Evolutionary conservation across 352 stramenopile species (phyloP).

Genomic region (Plasmopara muralis): DNA sequence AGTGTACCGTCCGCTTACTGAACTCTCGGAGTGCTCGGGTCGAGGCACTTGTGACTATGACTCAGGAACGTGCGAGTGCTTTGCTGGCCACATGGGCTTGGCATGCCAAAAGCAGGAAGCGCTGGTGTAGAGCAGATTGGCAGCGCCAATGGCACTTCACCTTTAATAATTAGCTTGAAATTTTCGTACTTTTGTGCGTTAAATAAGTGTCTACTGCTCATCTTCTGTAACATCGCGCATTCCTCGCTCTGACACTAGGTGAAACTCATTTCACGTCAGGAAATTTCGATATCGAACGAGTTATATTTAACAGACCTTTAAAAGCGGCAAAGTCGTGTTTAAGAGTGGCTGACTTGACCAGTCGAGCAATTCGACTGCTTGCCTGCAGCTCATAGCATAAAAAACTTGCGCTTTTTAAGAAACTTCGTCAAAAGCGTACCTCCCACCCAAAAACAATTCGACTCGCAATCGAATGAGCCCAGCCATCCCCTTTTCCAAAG

Average conservation of each 20-base stretch:
- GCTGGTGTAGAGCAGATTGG: conserved; percentile 10
- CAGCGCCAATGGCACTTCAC: background rate
- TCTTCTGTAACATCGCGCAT: conserved; percentile 18
- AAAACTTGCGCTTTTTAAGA: background rate
- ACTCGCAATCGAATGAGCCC: conserved; percentile 59
- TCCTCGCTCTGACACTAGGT: conserved; percentile 24
- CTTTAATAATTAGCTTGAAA: background rate
- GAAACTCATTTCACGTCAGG: background rate
- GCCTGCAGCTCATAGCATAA: conserved; percentile 16
- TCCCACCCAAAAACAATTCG: conserved; percentile 62
- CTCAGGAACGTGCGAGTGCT: conserved; percentile 58
- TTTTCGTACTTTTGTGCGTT: background rate
- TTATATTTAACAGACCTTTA: conserved; percentile 20
- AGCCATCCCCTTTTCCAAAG: conserved; percentile 47
- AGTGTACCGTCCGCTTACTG: conserved; percentile 24
- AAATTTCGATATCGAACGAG: background rate
- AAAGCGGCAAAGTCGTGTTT: conserved; percentile 32
- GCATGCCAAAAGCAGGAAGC: conserved; percentile 56
- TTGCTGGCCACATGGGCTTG: conserved; percentile 63
- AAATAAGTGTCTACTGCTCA: conserved; percentile 10
- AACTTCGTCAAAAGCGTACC: conserved; percentile 21
- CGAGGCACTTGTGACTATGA: conserved; percentile 51
- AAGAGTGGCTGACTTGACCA: conserved; percentile 49
- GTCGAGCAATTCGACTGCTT: conserved; percentile 27
- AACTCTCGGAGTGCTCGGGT: conserved; percentile 52